A percentile compares a stretch with the other conserved stretches of the same genome.
Conservation (phyloP, 2,329 filamentous ascomycete species). For the Chrysoporthe austroafricana region DNA sequence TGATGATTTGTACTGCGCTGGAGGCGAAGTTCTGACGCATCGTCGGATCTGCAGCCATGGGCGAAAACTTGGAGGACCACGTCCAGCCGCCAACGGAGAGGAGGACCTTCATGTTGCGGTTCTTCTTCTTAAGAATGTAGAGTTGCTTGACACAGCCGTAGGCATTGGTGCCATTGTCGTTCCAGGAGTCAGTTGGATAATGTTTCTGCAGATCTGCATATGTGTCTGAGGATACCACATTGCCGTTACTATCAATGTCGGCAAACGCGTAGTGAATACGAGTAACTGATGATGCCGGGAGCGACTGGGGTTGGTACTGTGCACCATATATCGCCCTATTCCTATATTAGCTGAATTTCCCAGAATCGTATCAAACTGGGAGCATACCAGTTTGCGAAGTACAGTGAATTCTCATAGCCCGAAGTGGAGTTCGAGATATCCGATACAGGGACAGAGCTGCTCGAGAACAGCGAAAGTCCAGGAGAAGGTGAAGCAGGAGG, state of each 20-base stretch:
- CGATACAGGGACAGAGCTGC: background rate
- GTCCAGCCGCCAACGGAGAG: constrained; percentile 84
- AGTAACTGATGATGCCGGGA: constrained; percentile 71
- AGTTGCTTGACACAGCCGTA: constrained; percentile 82
- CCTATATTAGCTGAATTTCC: background rate
- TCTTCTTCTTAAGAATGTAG: constrained; percentile 73
- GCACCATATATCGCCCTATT: constrained; percentile 45
- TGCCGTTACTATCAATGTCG: constrained; percentile 49
- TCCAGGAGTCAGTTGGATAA: constrained; percentile 68
- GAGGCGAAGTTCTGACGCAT: constrained; percentile 69
- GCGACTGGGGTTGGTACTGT: constrained; percentile 66
- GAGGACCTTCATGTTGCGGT: constrained; percentile 78
- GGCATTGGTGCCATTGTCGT: constrained; percentile 63
- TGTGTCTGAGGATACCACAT: constrained; percentile 60
- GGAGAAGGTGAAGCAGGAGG: background rate
- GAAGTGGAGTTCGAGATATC: constrained; percentile 12
- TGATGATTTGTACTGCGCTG: constrained; percentile 69
- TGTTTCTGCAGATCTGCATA: constrained; percentile 70
- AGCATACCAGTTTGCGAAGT: constrained; percentile 59
- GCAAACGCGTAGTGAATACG: constrained; percentile 70
- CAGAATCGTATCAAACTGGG: background rate
- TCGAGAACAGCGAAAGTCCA: constrained; percentile 14
- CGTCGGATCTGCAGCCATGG: constrained; percentile 62
- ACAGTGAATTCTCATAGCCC: constrained; percentile 48
- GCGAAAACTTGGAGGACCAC: constrained; percentile 71